Conservation (phyloP, 2,329 filamentous ascomycete species). For the Huntiella abstrusa region DNA sequence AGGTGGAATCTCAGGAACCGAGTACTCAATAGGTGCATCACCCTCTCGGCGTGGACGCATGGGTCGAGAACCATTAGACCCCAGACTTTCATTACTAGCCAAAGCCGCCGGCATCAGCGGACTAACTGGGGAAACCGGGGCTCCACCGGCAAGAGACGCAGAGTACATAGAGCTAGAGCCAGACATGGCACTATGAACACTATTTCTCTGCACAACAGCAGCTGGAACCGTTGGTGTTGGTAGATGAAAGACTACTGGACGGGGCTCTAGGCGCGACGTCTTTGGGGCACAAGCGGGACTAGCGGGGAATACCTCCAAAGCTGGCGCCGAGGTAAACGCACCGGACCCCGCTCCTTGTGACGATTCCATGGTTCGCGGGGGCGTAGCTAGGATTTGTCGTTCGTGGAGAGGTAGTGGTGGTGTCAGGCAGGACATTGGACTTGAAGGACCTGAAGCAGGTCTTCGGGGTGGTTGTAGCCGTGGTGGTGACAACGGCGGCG, state of each 20-base stretch:
- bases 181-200: not conserved
- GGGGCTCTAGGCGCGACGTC: slow-evolving; percentile 4
- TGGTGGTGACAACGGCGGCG: not conserved
- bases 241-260: not conserved
- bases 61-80: too few relatives aligned
- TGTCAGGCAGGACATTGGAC: not conserved
- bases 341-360: slow-evolving; percentile 4
- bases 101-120: not conserved
- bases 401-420: slow-evolving; percentile 7
- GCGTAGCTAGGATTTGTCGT: slow-evolving; percentile 7
- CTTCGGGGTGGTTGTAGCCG: slow-evolving; percentile 1
- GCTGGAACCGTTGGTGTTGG: too few relatives aligned
- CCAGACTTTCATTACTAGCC: not conserved
- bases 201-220: not conserved
- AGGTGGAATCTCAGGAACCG: slow-evolving; percentile 1
- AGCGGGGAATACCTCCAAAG: slow-evolving; percentile 3
- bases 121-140: too few relatives aligned
- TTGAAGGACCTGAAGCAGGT: not conserved
- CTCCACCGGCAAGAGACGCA: too few relatives aligned
- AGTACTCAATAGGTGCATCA: too few relatives aligned
- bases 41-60: too few relatives aligned
- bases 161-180: not conserved
- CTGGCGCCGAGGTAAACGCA: not conserved
- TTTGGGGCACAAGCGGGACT: slow-evolving; percentile 9
- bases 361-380: slow-evolving; percentile 9